Percentiles rank a stretch among this genome's conserved stretches.
These are phyloP conservation scores for Fusarium devonianum DNA, from an alignment of 2,329 filamentous ascomycete species.

Conservation along the genomic window DNA sequence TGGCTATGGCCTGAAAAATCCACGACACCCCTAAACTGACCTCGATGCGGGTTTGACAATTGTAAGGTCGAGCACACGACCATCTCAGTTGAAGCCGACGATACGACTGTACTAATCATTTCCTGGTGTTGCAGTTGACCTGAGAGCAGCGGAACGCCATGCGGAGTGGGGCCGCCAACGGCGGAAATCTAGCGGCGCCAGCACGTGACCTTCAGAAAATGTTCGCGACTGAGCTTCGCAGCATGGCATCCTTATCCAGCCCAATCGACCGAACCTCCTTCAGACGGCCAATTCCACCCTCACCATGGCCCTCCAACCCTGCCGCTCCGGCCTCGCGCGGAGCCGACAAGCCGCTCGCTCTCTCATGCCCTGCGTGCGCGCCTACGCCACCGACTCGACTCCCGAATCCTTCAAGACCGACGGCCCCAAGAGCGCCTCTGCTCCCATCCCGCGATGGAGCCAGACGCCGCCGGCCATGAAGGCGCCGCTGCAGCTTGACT, in stretches of 20 bases:
- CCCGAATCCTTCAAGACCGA: constrained; percentile 41
- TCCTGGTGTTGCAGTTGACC: constrained; percentile 21
- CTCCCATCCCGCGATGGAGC: constrained; percentile 67
- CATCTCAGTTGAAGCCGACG: constrained; percentile 7
- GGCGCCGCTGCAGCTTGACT: constrained; percentile 70
- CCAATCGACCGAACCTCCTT: constrained; percentile 8
- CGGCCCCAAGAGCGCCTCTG: constrained; percentile 7
- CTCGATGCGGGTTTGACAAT: no score
- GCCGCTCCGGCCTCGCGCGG: constrained; percentile 42
- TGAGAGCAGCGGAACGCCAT: constrained; percentile 4
- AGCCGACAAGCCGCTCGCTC: constrained; percentile 36
- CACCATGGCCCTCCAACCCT: constrained; percentile 47
- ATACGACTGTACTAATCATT: not conserved
- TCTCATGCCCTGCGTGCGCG: constrained; percentile 38
- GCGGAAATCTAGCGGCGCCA: constrained; percentile 15
- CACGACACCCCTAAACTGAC: no score
- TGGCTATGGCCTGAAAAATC: no score
- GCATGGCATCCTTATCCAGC: constrained; percentile 12
- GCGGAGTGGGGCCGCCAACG: constrained; percentile 28
- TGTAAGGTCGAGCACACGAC: no score
- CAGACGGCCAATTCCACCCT: constrained; percentile 16
- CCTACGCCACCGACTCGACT: constrained; percentile 42
- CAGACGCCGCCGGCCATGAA: constrained; percentile 75
- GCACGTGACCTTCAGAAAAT: constrained; percentile 47
- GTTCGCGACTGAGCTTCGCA: constrained; percentile 39